These are phyloP conservation scores for Sporothrix schenckii DNA, from an alignment of 2,329 filamentous ascomycete species.

Conservation along the genomic window DNA sequence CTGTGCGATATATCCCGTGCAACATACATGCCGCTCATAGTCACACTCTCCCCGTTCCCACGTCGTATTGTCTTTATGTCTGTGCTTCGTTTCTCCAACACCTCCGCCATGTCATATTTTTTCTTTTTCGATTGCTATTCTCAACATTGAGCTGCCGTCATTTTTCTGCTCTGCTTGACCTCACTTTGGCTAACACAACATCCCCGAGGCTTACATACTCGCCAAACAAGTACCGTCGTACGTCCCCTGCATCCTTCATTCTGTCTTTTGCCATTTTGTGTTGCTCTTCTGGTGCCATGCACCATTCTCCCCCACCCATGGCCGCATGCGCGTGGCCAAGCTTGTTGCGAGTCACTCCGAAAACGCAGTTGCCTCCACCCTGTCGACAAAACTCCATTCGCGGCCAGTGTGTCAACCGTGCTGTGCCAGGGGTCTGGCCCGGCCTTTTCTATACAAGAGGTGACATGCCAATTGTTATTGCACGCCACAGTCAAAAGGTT, in stretches of 20 bases:
- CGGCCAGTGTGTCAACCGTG: not conserved
- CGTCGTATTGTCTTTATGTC: constrained; percentile 20
- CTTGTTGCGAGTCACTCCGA: not conserved
- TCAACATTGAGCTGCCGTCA: not conserved
- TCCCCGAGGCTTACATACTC: not conserved
- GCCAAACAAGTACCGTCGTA: not conserved
- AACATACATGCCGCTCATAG: not conserved
- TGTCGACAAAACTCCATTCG: not conserved
- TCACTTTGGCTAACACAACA: not conserved
- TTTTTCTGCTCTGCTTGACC: constrained; percentile 6
- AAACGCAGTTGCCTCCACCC: not conserved
- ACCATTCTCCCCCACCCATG: not conserved
- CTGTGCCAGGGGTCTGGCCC: constrained; percentile 11
- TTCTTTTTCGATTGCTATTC: not conserved
- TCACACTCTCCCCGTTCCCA: not conserved
- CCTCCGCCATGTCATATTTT: not conserved
- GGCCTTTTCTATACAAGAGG: not conserved
- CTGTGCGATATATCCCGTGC: not conserved
- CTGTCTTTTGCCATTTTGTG: not conserved
- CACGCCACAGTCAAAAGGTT: not conserved
- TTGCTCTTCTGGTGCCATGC: constrained; percentile 4
- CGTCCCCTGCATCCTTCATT: not conserved
- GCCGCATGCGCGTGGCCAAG: not conserved
- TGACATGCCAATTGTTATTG: not conserved
- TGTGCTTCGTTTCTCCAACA: constrained; percentile 13